phyloP scores from a whole-genome alignment of 164 flowering plant species.

The Buxus sempervirens region DNA sequence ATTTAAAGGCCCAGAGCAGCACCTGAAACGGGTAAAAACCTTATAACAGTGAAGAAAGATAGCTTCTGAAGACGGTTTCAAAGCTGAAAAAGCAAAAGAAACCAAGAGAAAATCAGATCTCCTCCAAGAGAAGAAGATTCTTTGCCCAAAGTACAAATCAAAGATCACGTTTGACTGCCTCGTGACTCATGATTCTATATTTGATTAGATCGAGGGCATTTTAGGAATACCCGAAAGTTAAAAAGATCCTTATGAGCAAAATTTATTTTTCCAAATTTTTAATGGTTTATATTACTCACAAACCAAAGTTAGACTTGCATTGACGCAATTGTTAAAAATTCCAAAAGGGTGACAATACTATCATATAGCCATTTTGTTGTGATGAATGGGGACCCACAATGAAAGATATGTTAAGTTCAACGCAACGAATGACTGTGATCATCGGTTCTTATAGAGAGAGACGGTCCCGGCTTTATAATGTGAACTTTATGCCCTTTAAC shows the following conservation, averaged over 20 bases:
- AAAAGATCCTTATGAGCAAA: neutral
- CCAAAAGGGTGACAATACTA: neutral
- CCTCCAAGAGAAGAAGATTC: slow-evolving; percentile 19
- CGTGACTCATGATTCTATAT: slow-evolving; percentile 14
- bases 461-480: too few relatives aligned
- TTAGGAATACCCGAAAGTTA: neutral
- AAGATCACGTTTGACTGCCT: slow-evolving; percentile 42
- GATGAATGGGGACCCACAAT: neutral
- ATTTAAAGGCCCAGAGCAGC: neutral
- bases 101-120: slow-evolving; percentile 13
- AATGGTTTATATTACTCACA: neutral
- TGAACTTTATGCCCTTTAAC: too few relatives aligned
- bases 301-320: too few relatives aligned
- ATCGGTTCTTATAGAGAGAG: neutral
- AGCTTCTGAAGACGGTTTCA: slow-evolving; percentile 5
- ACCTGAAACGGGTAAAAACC: neutral
- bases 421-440: neutral
- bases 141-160: slow-evolving; percentile 38
- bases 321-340: too few relatives aligned
- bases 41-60: neutral
- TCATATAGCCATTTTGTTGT: too few relatives aligned
- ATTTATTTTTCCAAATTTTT: neutral
- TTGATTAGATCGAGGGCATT: slow-evolving; percentile 1
- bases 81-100: slow-evolving; percentile 41
- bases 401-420: neutral